Evolutionary conservation across 495 filamentous ascomycete genomes (phyloP).

Genomic region (Aspergillus panamensis): DNA sequence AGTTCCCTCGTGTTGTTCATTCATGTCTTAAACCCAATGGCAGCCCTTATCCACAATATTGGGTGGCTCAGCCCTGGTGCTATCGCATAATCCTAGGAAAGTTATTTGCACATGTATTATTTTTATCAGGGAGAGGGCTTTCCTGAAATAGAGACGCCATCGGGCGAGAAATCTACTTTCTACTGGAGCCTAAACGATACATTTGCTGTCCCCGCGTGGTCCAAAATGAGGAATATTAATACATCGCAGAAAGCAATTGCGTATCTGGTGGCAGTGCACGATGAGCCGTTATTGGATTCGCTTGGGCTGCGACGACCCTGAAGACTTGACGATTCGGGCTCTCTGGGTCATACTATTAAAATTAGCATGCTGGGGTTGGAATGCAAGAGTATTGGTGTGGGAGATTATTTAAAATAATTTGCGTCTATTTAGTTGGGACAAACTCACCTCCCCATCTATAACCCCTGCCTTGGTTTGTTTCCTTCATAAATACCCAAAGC

Average conservation of each 20-base stretch:
- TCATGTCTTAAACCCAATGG: background rate
- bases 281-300: background rate
- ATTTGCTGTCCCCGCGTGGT: conserved; percentile 3
- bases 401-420: too few relatives aligned
- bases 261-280: background rate
- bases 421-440: too few relatives aligned
- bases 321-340: too few relatives aligned
- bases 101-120: background rate
- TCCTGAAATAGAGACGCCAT: background rate
- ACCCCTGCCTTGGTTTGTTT: too few relatives aligned
- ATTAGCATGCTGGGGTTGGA: too few relatives aligned
- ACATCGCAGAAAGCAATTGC: background rate
- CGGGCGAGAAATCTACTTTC: background rate
- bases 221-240: background rate
- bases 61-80: background rate
- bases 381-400: too few relatives aligned
- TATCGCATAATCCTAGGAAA: background rate
- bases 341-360: too few relatives aligned
- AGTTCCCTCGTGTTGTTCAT: background rate
- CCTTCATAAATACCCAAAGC: too few relatives aligned
- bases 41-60: background rate
- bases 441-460: too few relatives aligned
- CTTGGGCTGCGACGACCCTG: background rate
- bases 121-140: background rate
- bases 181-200: background rate